Evolutionary conservation across 2,329 filamentous ascomycete species (phyloP), one percentile per base, ranked within the genome.

Genomic region (Pseudogymnoascus sp.): DNA sequence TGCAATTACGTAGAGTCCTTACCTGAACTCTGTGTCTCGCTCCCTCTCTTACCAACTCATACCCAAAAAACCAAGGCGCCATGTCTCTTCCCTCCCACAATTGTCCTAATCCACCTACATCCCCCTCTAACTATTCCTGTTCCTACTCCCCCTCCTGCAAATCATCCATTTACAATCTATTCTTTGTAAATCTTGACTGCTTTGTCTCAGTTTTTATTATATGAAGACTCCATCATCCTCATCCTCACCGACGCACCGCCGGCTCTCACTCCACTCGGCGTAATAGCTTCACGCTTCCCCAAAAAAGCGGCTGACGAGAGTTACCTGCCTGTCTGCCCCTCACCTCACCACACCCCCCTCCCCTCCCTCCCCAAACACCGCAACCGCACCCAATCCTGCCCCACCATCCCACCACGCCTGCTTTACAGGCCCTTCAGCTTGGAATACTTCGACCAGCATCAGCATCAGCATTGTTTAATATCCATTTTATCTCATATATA

Each of bases 381-480:
- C 26, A 56, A 56, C 28, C 46, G 5, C 26, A 56, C 46, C 46
- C 46, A 56, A 56, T 56, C 46, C 46, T 56, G 46, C 46, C 46
- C 46, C 46, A 56, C 46, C 46, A 56, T 56, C 46, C 46, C 46
- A 19, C 46, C 46, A 56, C 46, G 46, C 46, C 46, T 56, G 46
- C 46, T 56, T 56, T 56, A 33, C 46, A 31, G 46, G 24, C 46
- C 46, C 46, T 53, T 53, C 46, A 53, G 46, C 24, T 53, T 53
- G 46, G 46, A 53, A 53, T 31, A 53, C n/a, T 3, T 31, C 19
- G 26, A 33, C 28, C 50, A 19, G 50, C 50, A 56, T 56, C 50
- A 33, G n/a, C 28, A 56, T 56, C 50, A 56, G 50, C 50, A 56
- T 56, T 56, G 50, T 56, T 56, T 56, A 56, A 56, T 56, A 56